phyloP scores from a whole-genome alignment of 306 rosid genomes.

The Acacia melanoxylon region DNA sequence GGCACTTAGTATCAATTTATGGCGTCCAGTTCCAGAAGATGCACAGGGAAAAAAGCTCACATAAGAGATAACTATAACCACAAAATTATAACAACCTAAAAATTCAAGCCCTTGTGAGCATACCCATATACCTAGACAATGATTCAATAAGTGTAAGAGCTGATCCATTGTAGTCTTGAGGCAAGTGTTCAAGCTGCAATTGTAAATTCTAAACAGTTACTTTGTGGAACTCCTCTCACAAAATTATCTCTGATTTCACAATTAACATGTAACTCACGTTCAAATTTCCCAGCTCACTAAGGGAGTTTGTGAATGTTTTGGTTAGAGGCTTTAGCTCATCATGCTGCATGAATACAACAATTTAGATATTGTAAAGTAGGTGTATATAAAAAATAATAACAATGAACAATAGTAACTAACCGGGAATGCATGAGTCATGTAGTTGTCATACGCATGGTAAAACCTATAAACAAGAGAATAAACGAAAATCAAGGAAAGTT shows the following conservation, averaged over 20 bases:
- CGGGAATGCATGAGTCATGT: conserved; percentile 92
- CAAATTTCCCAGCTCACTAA: conserved; percentile 91
- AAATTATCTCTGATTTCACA: conserved; percentile 13
- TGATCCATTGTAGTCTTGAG: conserved; percentile 78
- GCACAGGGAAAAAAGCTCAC: not conserved
- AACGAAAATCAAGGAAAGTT: not conserved
- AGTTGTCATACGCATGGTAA: conserved; percentile 93
- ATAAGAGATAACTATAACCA: conserved; percentile 3
- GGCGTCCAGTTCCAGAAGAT: not conserved
- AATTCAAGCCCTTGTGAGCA: conserved; percentile 17
- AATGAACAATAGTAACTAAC: conserved; percentile 46
- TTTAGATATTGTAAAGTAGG: conserved; percentile 9
- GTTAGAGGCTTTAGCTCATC: conserved; percentile 95
- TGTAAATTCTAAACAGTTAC: conserved; percentile 28
- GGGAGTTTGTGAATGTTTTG: conserved; percentile 81
- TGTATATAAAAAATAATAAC: conserved; percentile 16
- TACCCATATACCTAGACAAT: conserved; percentile 69
- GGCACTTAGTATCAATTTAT: conserved; percentile 28
- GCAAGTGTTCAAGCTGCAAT: conserved; percentile 90
- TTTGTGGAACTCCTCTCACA: conserved; percentile 16
- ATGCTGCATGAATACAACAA: conserved; percentile 60
- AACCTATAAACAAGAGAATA: conserved; percentile 56
- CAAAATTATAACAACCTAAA: conserved; percentile 8
- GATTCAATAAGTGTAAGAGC: conserved; percentile 95
- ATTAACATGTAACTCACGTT: conserved; percentile 46